Evolutionary conservation across 176 grass and related monocot species (phyloP), one percentile per base, ranked within the genome.

Genomic region (Phoenix dactylifera): DNA sequence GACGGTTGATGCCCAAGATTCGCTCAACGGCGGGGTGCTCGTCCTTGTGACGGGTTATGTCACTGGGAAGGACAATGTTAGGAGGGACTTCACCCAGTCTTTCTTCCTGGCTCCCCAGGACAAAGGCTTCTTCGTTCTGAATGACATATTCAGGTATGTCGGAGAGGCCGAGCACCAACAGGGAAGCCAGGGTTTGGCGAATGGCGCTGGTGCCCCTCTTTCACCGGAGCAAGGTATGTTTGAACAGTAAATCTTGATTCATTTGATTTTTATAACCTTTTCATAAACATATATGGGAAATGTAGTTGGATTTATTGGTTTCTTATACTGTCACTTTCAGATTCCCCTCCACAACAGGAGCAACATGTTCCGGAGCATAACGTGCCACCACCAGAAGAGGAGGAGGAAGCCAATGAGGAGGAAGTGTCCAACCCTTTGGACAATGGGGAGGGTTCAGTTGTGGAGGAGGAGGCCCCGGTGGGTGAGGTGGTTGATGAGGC

Each of bases 41-140:
- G 87, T 97, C 58, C 87, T 97, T 51, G 93, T 97, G 69, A 97
- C 82, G 18, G 87, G 93, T 0, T 68, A 85, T 28, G 72, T 97
- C 60, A 83, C 83, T 0, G 77, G 69, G 24, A 80, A 57, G n/a
- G 77, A 79, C 52, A 59, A 60, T 63, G 72, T 77, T 14, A 58
- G 72, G 48, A 77, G 81, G 59, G 84, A 85, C 63, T 97, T 97
- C 59, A 76, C 77, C 48, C 92, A 97, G 72, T 88, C 92, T 19
- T 97, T 97, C 84, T 97, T 97, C 63, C 92, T 97, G 5, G 92
- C 92, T 24, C 92, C 87, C 18, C 92, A 97, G 72, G 92, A 97
- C 71, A 97, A 85, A 61, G 92, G 92, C 0, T 97, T 72, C 75
- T 97, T 85, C 49, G 87, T 97, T 12, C 78, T 97, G 68, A 95